Evolutionary conservation across 305 asterid species (phyloP).

Genomic region (Solanum hybrid): DNA sequence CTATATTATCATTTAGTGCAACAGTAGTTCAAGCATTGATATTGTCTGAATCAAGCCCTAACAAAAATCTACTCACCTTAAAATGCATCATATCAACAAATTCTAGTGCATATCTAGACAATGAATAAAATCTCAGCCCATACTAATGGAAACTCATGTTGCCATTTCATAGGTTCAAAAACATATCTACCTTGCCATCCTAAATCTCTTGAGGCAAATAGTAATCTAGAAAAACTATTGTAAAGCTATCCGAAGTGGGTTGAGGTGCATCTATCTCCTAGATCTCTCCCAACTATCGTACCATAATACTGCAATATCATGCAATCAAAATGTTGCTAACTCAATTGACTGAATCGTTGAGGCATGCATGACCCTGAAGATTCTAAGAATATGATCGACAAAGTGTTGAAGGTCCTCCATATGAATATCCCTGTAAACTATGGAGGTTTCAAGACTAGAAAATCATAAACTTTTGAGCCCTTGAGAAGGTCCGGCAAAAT

Average conservation of each 20-base stretch:
- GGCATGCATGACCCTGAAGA: neutral
- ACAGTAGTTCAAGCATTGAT: neutral
- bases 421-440: neutral
- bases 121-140: neutral
- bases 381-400: neutral
- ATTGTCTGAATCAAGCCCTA: neutral
- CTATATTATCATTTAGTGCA: neutral
- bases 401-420: neutral
- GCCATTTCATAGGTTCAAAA: neutral
- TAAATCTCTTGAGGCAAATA: neutral
- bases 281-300: neutral
- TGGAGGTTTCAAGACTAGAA: neutral
- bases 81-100: neutral
- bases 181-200: neutral
- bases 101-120: neutral
- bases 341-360: neutral
- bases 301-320: neutral
- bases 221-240: neutral
- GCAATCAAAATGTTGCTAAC: neutral
- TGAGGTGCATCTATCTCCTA: neutral
- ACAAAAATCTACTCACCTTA: neutral
- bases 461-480: neutral
- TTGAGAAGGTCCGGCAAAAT: neutral
- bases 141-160: neutral
- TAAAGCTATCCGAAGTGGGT: too few relatives aligned